A percentile compares a stretch with the other conserved stretches of the same genome.
phyloP scores from a whole-genome alignment of 2,329 filamentous ascomycete species.

The Verticillium longisporum region DNA sequence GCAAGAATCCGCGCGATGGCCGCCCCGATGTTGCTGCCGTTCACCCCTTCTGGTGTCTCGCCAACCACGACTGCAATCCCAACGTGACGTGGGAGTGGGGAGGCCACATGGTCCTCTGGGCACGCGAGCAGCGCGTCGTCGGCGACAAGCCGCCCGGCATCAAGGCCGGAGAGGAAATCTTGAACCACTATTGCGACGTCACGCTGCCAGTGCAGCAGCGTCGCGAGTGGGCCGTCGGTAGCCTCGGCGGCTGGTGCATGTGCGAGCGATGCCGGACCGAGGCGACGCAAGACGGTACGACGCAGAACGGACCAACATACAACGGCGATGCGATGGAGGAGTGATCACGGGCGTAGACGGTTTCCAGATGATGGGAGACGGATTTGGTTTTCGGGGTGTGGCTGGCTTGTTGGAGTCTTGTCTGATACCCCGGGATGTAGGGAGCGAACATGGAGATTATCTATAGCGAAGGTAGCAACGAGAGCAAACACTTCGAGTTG shows the following conservation, averaged over 20 bases:
- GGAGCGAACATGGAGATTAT: neutral
- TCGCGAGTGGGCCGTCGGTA: slow-evolving; percentile 82
- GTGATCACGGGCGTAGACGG: neutral
- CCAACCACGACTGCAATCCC: slow-evolving; percentile 93
- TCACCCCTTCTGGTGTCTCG: slow-evolving; percentile 91
- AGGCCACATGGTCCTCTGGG: slow-evolving; percentile 66
- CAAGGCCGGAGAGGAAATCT: slow-evolving; percentile 71
- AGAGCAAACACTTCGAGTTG: too few relatives aligned
- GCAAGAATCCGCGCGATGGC: slow-evolving; percentile 68
- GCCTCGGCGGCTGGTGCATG: slow-evolving; percentile 82
- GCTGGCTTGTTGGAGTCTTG: neutral
- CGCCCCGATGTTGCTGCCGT: slow-evolving; percentile 88
- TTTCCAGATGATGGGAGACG: neutral
- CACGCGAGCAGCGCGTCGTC: slow-evolving; percentile 49
- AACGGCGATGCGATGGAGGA: neutral
- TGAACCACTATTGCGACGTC: slow-evolving; percentile 94
- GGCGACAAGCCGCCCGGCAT: slow-evolving; percentile 53
- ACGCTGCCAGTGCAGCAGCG: slow-evolving; percentile 69
- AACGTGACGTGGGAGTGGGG: slow-evolving; percentile 95
- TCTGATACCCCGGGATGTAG: neutral
- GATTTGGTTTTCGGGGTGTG: neutral
- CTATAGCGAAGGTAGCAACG: neutral
- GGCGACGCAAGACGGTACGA: slow-evolving; percentile 24
- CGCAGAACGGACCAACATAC: neutral
- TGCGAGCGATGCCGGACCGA: slow-evolving; percentile 78